Conservation (phyloP, 192 early-diverging fungal genomes). For the Podila clonocystis region DNA sequence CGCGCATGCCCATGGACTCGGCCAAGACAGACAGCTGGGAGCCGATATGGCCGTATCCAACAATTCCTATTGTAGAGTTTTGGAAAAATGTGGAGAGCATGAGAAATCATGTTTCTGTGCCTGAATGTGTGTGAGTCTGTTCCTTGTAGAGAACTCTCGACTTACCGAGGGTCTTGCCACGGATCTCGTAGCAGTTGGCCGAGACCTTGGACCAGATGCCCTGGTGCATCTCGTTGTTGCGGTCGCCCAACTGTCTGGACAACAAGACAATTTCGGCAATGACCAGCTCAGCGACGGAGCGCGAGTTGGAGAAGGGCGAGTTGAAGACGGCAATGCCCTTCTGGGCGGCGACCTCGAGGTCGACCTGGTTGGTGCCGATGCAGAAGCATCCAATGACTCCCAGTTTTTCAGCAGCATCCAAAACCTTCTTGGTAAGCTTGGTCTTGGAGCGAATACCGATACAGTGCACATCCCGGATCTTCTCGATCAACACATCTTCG, state of each 20-base stretch:
- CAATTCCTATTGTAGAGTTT: constrained; percentile 71
- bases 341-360: constrained; percentile 85
- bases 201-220: constrained; percentile 95
- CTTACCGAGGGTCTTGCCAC: constrained; percentile 87
- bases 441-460: constrained; percentile 97
- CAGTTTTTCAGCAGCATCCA: constrained; percentile 87
- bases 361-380: constrained; percentile 72
- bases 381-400: constrained; percentile 58
- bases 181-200: constrained; percentile 89
- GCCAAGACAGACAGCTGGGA: constrained; percentile 96
- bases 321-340: constrained; percentile 97
- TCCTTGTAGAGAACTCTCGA: neutral
- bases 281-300: constrained; percentile 96
- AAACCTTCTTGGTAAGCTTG: constrained; percentile 88
- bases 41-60: constrained; percentile 99
- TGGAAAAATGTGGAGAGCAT: neutral
- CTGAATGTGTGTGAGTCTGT: neutral
- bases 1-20: constrained; percentile 95
- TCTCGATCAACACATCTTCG: constrained; percentile 87
- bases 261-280: constrained; percentile 93
- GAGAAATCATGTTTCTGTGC: neutral
- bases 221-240: constrained; percentile 92
- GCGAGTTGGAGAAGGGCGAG: constrained; percentile 97
- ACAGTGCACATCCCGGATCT: constrained; percentile 95
- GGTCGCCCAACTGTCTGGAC: constrained; percentile 93